phyloP scores from a whole-genome alignment of 2,329 filamentous ascomycete species.

The Chaetomiaceae sp. region DNA sequence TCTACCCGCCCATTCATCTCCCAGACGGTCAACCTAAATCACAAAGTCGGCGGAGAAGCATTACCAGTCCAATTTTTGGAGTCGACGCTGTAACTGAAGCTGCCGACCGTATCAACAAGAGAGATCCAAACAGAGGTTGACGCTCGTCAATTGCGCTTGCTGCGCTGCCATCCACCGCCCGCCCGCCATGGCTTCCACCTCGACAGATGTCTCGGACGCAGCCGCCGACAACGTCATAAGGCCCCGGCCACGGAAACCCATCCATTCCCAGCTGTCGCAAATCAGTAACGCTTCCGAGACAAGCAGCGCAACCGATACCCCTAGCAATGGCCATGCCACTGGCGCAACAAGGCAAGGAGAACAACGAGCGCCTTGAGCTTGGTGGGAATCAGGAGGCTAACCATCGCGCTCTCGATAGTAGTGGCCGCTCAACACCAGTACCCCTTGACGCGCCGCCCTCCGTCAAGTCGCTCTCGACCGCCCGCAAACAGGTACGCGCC shows the following conservation, averaged over 20 bases:
- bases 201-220: slow-evolving; percentile 27
- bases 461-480: slow-evolving; percentile 76
- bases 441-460: slow-evolving; percentile 91
- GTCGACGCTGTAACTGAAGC: not conserved
- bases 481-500: slow-evolving; percentile 76
- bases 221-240: slow-evolving; percentile 43
- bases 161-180: not conserved
- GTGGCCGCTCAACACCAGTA: slow-evolving; percentile 77
- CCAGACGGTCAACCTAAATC: no score
- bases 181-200: slow-evolving; percentile 29
- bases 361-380: no score
- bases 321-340: slow-evolving; percentile 36
- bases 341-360: slow-evolving; percentile 43
- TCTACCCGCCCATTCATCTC: no score
- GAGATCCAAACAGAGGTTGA: not conserved
- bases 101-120: not conserved
- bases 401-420: slow-evolving; percentile 47
- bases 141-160: not conserved
- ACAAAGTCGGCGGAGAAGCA: no score
- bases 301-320: slow-evolving; percentile 35
- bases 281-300: slow-evolving; percentile 37
- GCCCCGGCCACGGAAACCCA: slow-evolving; percentile 47
- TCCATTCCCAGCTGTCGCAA: slow-evolving; percentile 45
- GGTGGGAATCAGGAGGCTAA: not conserved
- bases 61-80: not conserved